Percentiles rank a stretch among this genome's conserved stretches.
These are phyloP conservation scores for Microbotryum intermedium DNA, from an alignment of 1,284 basidiomycete genomes.

Conservation along the genomic window DNA sequence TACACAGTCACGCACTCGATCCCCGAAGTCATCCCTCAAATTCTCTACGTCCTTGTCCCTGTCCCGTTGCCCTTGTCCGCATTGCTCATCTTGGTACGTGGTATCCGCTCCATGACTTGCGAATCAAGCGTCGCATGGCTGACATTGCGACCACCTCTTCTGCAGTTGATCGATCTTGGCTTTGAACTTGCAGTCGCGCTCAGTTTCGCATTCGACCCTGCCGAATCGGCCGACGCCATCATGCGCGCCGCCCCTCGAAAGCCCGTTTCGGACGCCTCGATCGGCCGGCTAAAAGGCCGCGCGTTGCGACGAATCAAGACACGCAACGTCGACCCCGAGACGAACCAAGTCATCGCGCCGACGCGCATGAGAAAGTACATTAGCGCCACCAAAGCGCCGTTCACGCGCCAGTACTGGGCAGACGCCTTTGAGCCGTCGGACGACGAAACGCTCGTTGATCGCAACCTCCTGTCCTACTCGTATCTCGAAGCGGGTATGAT, in stretches of 20 bases:
- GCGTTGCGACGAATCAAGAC: slow-evolving; percentile 55
- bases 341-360: slow-evolving; percentile 44
- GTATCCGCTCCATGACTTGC: too few relatives aligned
- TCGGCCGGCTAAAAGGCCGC: slow-evolving; percentile 50
- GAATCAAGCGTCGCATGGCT: slow-evolving; percentile 46
- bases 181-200: slow-evolving; percentile 59
- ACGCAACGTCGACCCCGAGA: slow-evolving; percentile 51
- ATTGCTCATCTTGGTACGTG: slow-evolving; percentile 53
- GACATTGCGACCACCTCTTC: neutral
- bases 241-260: slow-evolving; percentile 61
- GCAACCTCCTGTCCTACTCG: slow-evolving; percentile 55
- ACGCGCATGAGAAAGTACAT: slow-evolving; percentile 42
- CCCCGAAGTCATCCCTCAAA: slow-evolving; percentile 53
- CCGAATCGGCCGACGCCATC: slow-evolving; percentile 54
- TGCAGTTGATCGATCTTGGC: slow-evolving; percentile 49
- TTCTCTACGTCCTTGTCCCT: slow-evolving; percentile 46
- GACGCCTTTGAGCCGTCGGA: slow-evolving; percentile 50
- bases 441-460: slow-evolving; percentile 54
- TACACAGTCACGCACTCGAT: slow-evolving; percentile 58
- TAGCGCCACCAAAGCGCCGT: slow-evolving; percentile 47
- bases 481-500: slow-evolving; percentile 59
- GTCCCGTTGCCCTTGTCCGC: slow-evolving; percentile 58
- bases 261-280: slow-evolving; percentile 52
- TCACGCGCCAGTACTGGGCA: slow-evolving; percentile 54
- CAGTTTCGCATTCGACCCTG: slow-evolving; percentile 61